Conservation (phyloP, 768 basidiomycete genomes). For the Russula abietina region DNA sequence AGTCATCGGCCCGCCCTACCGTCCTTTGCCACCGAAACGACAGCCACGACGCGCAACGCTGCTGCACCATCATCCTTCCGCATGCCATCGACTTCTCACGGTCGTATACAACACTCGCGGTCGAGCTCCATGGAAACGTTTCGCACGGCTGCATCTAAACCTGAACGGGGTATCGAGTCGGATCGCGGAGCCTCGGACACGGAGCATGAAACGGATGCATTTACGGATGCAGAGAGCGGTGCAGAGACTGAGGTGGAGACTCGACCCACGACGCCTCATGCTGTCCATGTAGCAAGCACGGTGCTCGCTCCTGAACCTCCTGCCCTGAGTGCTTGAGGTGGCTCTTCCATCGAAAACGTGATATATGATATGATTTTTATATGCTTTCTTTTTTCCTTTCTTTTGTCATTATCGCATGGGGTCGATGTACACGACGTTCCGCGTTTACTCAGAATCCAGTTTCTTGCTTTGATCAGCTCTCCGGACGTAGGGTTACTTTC, state of each 20-base stretch:
- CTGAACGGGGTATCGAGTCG: not conserved
- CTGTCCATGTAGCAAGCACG: not conserved
- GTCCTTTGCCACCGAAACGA: not conserved
- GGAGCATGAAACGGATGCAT: conserved; percentile 8
- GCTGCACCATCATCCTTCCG: conserved; percentile 22
- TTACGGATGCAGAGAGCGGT: conserved; percentile 12
- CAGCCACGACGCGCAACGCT: not conserved
- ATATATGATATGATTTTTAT: not conserved
- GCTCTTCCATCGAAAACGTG: not conserved
- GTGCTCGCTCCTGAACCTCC: not conserved
- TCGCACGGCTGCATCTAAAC: conserved; percentile 9
- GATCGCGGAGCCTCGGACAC: conserved; percentile 9
- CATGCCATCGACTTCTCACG: conserved; percentile 11
- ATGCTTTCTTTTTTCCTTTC: not conserved
- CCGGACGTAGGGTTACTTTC: not conserved
- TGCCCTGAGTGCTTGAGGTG: not conserved
- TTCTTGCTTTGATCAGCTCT: not conserved
- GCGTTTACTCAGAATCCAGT: not conserved
- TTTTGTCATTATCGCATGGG: not conserved
- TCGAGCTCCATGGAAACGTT: conserved; percentile 21
- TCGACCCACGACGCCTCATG: not conserved
- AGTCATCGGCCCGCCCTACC: not conserved
- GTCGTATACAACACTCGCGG: conserved; percentile 9
- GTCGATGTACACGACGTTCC: not conserved
- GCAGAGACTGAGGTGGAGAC: conserved; percentile 2